These are phyloP conservation scores for Cladobotryum protrusum DNA, from an alignment of 2,329 filamentous ascomycete species.

Conservation along the genomic window DNA sequence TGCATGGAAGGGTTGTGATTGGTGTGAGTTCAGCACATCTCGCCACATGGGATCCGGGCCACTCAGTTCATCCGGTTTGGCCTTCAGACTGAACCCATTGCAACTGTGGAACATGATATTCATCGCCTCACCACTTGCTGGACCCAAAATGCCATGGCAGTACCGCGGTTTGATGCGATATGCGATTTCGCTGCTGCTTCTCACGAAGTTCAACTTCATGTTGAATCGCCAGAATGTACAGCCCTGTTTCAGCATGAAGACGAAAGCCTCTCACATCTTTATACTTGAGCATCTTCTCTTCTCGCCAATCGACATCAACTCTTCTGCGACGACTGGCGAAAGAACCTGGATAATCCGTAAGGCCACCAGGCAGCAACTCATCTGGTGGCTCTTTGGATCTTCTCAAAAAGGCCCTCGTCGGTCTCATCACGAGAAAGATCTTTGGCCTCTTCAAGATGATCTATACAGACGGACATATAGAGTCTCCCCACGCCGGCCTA, in stretches of 20 bases:
- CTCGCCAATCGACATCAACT: constrained; percentile 58
- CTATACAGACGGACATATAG: constrained; percentile 86
- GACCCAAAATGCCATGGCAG: constrained; percentile 89
- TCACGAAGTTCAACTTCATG: constrained; percentile 81
- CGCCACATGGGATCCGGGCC: constrained; percentile 96
- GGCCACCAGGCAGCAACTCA: constrained; percentile 33
- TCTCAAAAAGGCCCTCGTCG: constrained; percentile 77
- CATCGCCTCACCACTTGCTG: constrained; percentile 77
- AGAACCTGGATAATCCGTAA: constrained; percentile 44
- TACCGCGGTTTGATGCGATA: constrained; percentile 94
- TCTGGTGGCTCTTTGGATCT: constrained; percentile 50
- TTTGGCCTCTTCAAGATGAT: constrained; percentile 69
- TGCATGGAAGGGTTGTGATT: constrained; percentile 88
- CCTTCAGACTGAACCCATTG: constrained; percentile 85
- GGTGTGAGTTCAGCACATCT: constrained; percentile 88
- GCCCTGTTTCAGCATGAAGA: constrained; percentile 76
- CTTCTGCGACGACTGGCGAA: constrained; percentile 49
- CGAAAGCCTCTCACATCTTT: constrained; percentile 77
- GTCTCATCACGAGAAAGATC: constrained; percentile 77
- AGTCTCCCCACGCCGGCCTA: constrained; percentile 77
- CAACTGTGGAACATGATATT: constrained; percentile 99
- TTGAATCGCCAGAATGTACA: constrained; percentile 98
- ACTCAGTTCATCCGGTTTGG: constrained; percentile 72
- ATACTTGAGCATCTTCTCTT: constrained; percentile 74
- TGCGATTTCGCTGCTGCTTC: constrained; percentile 75